Evolutionary conservation across 768 basidiomycete genomes (phyloP), one percentile per base, ranked within the genome.

Genomic region (Tylopilus cervinicoccineus): DNA sequence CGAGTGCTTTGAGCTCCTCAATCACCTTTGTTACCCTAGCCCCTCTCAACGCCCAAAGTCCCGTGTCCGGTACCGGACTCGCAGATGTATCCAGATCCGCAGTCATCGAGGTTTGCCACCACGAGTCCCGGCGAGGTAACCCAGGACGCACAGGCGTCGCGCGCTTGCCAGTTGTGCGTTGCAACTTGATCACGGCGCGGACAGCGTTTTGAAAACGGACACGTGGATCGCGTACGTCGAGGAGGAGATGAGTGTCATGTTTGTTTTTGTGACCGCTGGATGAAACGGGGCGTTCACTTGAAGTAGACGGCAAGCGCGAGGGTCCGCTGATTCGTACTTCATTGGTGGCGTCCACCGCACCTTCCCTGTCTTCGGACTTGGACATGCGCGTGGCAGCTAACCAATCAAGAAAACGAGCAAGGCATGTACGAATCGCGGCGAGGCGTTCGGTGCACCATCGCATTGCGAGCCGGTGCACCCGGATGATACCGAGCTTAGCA

Each of bases 181-280:
- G 66, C 54, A 68, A 50, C 62, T 72, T 73, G 47, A 74, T 73
- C 40, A 76, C 73, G 6, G 69, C 64, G 19, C 72, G 71, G 1
- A 76, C 72, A 2, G 71, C 67, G 36, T 67, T 69, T n/a, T 57
- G 61, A 45, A 75, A 71, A 10, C 76, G 71, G 9, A 58, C 48
- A 6, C 64, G 64, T 0, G 65, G 58, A 27, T 59, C 43, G 52
- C 51, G 50, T 9, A 54, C 54, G 43, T 61, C 58, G 28, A 65
- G 55, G 6, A 55, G 12, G 22, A 54, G 50, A 29, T 53, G 54
- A 24, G 28, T 52, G 34, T 55, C 48, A 10, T 11, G 44, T 28
- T 9, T 48, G 12, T 6, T 17, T 13, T 27, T 46, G 38, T 40
- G 48, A 11, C 7, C 16, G 20, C 33, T 39, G 10, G 52, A 34